Percentiles rank a stretch among this genome's conserved stretches.
Conservation (phyloP, 305 asterid genomes). For the Salvia sclarea region DNA sequence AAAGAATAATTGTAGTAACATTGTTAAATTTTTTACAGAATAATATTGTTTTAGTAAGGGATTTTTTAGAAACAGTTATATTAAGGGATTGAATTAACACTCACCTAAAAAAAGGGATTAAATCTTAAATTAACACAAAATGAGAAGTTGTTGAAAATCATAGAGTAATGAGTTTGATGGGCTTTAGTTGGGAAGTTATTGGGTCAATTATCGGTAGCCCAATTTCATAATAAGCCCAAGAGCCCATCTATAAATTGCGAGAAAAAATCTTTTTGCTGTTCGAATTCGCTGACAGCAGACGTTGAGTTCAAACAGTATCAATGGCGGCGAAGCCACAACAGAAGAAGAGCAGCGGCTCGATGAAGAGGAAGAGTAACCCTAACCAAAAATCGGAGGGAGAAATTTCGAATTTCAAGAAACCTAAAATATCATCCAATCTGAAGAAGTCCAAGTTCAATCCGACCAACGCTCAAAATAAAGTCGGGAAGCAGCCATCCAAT, state of each 20-base stretch:
- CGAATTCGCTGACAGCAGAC: constrained; percentile 14
- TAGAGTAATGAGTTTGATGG: neutral
- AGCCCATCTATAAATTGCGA: constrained; percentile 6
- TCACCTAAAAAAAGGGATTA: too few relatives aligned
- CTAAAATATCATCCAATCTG: constrained; percentile 40
- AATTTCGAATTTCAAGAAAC: constrained; percentile 42
- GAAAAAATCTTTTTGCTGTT: neutral
- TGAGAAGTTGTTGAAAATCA: too few relatives aligned
- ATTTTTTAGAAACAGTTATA: too few relatives aligned
- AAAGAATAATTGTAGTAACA: too few relatives aligned
- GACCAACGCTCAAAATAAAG: constrained; percentile 33
- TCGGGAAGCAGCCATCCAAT: constrained; percentile 42
- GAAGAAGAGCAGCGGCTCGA: constrained; percentile 43
- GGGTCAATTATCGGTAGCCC: neutral
- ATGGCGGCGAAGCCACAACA: constrained; percentile 66
- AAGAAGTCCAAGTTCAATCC: constrained; percentile 50
- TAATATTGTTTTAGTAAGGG: too few relatives aligned
- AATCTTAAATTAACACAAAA: too few relatives aligned
- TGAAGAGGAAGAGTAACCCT: constrained; percentile 58
- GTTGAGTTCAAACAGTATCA: constrained; percentile 35
- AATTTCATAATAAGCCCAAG: constrained; percentile 27
- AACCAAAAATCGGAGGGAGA: constrained; percentile 37
- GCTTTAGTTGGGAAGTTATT: neutral
- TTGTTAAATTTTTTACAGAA: too few relatives aligned
- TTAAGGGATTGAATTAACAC: too few relatives aligned